These are phyloP conservation scores for Teunomyces tritomae DNA, from an alignment of 805 yeast genomes.

Conservation along the genomic window DNA sequence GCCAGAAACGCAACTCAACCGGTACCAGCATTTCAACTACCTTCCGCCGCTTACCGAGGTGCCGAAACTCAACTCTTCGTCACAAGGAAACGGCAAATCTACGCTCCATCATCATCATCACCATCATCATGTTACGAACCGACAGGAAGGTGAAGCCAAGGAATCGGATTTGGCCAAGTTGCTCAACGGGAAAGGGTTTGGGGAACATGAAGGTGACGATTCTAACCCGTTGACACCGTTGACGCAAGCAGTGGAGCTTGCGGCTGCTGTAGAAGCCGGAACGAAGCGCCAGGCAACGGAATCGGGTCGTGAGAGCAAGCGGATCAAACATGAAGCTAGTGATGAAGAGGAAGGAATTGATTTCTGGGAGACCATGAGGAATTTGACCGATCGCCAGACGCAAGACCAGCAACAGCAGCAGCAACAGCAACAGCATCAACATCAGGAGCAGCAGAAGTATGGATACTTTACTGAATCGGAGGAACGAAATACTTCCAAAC, in stretches of 20 bases:
- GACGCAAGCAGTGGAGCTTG: slow-evolving; percentile 41
- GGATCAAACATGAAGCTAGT: slow-evolving; percentile 12
- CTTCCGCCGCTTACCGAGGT: slow-evolving; percentile 68
- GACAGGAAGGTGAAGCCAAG: slow-evolving; percentile 11
- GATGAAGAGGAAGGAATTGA: slow-evolving; percentile 63
- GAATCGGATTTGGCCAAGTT: slow-evolving; percentile 46
- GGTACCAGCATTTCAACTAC: slow-evolving; percentile 72
- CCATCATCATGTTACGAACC: slow-evolving; percentile 18
- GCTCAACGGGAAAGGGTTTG: slow-evolving; percentile 30
- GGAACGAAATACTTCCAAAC: not conserved
- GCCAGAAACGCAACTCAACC: slow-evolving; percentile 52
- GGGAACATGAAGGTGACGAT: not conserved
- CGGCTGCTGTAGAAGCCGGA: slow-evolving; percentile 29
- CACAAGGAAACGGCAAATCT: slow-evolving; percentile 27
- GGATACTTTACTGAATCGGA: slow-evolving; percentile 4
- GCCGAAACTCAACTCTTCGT: slow-evolving; percentile 65
- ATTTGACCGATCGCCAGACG: slow-evolving; percentile 40
- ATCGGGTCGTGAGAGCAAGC: slow-evolving; percentile 1
- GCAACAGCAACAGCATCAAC: not conserved
- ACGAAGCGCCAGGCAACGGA: slow-evolving; percentile 6
- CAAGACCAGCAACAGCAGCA: slow-evolving; percentile 9
- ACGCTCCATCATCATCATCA: slow-evolving; percentile 29
- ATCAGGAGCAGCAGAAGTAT: slow-evolving; percentile 2
- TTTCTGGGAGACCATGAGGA: slow-evolving; percentile 69
- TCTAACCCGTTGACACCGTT: slow-evolving; percentile 31